phyloP scores from a whole-genome alignment of 768 basidiomycete species.

The Megacollybia marginata region DNA sequence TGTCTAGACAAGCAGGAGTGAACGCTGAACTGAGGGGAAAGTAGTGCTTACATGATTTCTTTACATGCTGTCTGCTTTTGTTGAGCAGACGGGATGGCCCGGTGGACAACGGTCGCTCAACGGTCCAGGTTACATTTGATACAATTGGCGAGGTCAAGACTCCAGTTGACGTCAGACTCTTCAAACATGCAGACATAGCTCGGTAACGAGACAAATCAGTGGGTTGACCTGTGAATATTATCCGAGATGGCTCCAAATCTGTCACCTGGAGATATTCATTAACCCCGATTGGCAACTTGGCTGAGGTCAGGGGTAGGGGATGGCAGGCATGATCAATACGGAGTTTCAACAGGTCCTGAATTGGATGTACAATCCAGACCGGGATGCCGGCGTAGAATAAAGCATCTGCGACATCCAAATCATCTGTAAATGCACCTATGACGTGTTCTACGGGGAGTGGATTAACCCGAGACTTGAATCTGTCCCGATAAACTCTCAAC shows the following conservation, averaged over 20 bases:
- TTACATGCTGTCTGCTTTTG: no score
- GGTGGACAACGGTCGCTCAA: no score
- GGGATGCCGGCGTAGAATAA: background rate
- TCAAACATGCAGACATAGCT: no score
- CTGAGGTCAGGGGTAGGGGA: background rate
- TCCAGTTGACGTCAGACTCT: no score
- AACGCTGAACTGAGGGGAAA: no score
- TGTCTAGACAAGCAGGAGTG: no score
- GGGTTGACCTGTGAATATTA: no score
- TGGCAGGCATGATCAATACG: background rate
- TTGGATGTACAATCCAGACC: background rate
- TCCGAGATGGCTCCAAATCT: background rate
- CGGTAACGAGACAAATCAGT: no score
- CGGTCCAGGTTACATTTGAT: no score
- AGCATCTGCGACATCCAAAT: background rate
- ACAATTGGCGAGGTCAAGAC: no score
- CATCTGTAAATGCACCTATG: background rate
- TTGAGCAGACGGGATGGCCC: no score
- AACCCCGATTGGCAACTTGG: background rate
- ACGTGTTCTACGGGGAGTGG: background rate
- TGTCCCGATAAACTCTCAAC: background rate
- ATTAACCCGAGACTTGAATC: background rate
- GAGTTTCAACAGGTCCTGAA: background rate
- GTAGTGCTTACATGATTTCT: no score
- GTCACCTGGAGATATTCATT: background rate